phyloP scores from a whole-genome alignment of 129 eudicot species.

The Kitagawia praeruptora region DNA sequence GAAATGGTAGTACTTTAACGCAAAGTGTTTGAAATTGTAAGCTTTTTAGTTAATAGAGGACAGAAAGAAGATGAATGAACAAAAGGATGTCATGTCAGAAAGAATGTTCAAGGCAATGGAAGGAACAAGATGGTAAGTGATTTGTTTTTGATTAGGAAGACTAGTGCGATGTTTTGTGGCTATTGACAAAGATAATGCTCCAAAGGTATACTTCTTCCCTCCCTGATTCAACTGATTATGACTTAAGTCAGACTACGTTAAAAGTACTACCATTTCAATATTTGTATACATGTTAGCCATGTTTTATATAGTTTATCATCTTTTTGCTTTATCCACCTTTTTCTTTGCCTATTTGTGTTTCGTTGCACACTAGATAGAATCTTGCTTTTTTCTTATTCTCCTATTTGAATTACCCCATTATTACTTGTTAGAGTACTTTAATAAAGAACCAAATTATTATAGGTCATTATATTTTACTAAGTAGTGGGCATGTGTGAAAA shows the following conservation, averaged over 20 bases:
- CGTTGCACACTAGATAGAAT: constrained; percentile 22
- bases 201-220: constrained; percentile 47
- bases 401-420: constrained; percentile 24
- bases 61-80: too few species aligned
- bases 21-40: too few species aligned
- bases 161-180: too few species aligned
- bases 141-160: too few species aligned
- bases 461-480: background rate
- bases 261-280: background rate
- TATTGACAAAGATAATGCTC: constrained; percentile 84
- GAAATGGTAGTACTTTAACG: too few species aligned
- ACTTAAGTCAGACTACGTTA: background rate
- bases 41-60: too few species aligned
- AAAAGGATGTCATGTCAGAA: too few species aligned
- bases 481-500: background rate
- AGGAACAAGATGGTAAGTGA: too few species aligned
- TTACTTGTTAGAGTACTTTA: constrained; percentile 28
- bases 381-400: constrained; percentile 27
- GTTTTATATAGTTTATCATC: background rate
- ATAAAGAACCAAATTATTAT: constrained; percentile 13
- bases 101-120: too few species aligned
- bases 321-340: constrained; percentile 13
- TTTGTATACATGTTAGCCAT: background rate
- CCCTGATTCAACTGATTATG: background rate
- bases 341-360: constrained; percentile 11